These are phyloP conservation scores for Pseudogymnoascus sp. DNA, from an alignment of 2,329 filamentous ascomycete genomes.

Conservation along the genomic window DNA sequence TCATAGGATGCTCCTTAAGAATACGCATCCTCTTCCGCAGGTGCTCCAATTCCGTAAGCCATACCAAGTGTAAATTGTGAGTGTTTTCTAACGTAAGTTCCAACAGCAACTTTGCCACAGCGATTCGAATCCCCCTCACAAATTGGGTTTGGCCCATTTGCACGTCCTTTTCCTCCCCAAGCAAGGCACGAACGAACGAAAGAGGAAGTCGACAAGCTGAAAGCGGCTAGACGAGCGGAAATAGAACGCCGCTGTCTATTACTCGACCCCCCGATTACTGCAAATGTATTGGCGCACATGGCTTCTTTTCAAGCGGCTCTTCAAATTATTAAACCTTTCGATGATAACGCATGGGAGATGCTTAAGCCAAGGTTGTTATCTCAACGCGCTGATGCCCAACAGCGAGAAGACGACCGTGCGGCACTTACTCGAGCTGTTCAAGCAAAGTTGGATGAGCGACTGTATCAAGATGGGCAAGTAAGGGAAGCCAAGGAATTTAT, in stretches of 20 bases:
- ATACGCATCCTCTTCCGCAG: not conserved
- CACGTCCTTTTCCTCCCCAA: slow-evolving; percentile 19
- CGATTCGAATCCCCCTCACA: slow-evolving; percentile 27
- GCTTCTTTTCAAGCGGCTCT: slow-evolving; percentile 67
- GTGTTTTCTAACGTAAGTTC: not conserved
- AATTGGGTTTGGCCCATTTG: slow-evolving; percentile 22
- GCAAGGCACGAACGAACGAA: slow-evolving; percentile 46
- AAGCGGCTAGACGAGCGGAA: slow-evolving; percentile 56
- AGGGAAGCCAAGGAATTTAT: slow-evolving; percentile 50
- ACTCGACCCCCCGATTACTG: slow-evolving; percentile 57
- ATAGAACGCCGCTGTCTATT: slow-evolving; percentile 64
- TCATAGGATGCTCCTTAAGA: not conserved
- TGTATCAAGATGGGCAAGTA: slow-evolving; percentile 26
- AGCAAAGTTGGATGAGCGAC: slow-evolving; percentile 30
- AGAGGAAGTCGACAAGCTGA: slow-evolving; percentile 56
- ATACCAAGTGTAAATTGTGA: not conserved
- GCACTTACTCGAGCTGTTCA: slow-evolving; percentile 30
- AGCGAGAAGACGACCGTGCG: slow-evolving; percentile 39
- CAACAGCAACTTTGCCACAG: slow-evolving; percentile 13
- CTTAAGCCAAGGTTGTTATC: slow-evolving; percentile 60
- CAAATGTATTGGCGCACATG: slow-evolving; percentile 59
- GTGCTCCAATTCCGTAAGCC: slow-evolving; percentile 1
- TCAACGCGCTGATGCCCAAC: slow-evolving; percentile 59
- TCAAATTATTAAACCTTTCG: slow-evolving; percentile 60
- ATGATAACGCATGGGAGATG: slow-evolving; percentile 61